A percentile compares a stretch with the other conserved stretches of the same genome.
These are phyloP conservation scores for Mycena alexandri DNA, from an alignment of 768 basidiomycete species.

Conservation along the genomic window DNA sequence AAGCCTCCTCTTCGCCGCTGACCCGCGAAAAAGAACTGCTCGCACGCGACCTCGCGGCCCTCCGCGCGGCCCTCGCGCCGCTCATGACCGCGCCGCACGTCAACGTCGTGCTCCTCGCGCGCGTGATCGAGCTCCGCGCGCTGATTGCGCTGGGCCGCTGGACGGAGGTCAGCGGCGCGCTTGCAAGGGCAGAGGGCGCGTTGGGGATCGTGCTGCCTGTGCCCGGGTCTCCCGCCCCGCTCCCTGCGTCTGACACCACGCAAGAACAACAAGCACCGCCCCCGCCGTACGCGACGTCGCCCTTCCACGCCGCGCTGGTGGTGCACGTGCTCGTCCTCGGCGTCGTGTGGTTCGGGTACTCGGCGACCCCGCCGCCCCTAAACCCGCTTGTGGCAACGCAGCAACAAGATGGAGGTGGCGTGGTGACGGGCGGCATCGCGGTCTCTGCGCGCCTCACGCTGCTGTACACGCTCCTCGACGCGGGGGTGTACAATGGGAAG, in stretches of 20 bases:
- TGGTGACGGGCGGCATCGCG: slow-evolving; percentile 57
- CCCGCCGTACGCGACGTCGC: slow-evolving; percentile 36
- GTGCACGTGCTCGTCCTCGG: slow-evolving; percentile 75
- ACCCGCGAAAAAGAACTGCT: slow-evolving; percentile 23
- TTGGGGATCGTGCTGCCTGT: slow-evolving; percentile 55
- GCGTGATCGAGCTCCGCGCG: slow-evolving; percentile 68
- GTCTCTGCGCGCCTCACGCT: slow-evolving; percentile 65
- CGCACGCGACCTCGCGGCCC: slow-evolving; percentile 34
- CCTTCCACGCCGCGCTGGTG: slow-evolving; percentile 49
- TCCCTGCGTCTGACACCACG: background rate
- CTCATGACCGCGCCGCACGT: slow-evolving; percentile 56
- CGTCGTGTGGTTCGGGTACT: slow-evolving; percentile 72
- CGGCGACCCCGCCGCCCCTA: slow-evolving; percentile 10
- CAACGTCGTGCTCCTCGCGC: slow-evolving; percentile 62
- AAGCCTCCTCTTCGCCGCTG: slow-evolving; percentile 31
- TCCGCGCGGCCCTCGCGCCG: slow-evolving; percentile 47
- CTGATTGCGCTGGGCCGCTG: slow-evolving; percentile 69
- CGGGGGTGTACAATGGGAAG: slow-evolving; percentile 49
- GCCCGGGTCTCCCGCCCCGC: background rate
- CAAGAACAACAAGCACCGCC: background rate
- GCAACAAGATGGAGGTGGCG: background rate
- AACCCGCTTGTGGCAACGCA: too few species aligned
- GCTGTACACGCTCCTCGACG: slow-evolving; percentile 78
- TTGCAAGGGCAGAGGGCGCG: slow-evolving; percentile 62
- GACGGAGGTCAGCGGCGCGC: slow-evolving; percentile 62